A percentile compares a stretch with the other conserved stretches of the same genome.
Conservation (phyloP, 179 eudicot genomes). For the Pouteria campechiana region DNA sequence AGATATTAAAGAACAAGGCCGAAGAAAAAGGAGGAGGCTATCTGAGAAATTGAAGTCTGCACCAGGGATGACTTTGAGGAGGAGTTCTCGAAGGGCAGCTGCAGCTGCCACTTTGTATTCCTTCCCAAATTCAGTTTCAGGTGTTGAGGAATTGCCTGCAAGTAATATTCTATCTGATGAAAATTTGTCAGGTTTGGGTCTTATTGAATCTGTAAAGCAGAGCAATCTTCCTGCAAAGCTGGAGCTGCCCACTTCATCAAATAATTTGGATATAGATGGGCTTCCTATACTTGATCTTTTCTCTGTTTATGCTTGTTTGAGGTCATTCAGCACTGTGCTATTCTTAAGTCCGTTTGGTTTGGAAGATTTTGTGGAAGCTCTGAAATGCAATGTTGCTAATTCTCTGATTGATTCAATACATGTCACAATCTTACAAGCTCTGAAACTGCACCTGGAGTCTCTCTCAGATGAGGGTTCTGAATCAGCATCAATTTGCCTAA, state of each 20-base stretch:
- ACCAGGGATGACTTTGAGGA: constrained; percentile 50
- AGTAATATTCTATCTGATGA: constrained; percentile 30
- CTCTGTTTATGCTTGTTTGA: constrained; percentile 76
- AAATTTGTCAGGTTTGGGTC: constrained; percentile 9
- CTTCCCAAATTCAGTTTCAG: constrained; percentile 18
- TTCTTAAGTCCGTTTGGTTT: constrained; percentile 83
- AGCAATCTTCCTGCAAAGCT: constrained; percentile 38
- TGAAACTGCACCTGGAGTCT: constrained; percentile 64
- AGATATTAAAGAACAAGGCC: constrained; percentile 11
- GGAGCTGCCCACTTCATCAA: constrained; percentile 71
- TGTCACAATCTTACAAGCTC: constrained; percentile 60
- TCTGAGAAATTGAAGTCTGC: constrained; percentile 19
- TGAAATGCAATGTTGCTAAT: constrained; percentile 48
- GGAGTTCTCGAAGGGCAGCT: constrained; percentile 74
- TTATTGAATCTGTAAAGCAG: constrained; percentile 23
- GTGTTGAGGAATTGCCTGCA: constrained; percentile 14
- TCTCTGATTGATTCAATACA: constrained; percentile 68
- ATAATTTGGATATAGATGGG: constrained; percentile 41
- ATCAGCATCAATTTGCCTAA: constrained; percentile 70
- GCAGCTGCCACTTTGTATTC: constrained; percentile 12
- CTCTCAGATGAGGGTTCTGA: constrained; percentile 55
- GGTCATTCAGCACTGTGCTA: constrained; percentile 76
- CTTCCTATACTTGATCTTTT: constrained; percentile 62
- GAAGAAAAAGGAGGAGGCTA: constrained; percentile 41
- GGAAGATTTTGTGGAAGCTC: constrained; percentile 72